Base-by-base conservation (phyloP, 768 basidiomycete species). In the Leucocoprinus leucothites region DNA sequence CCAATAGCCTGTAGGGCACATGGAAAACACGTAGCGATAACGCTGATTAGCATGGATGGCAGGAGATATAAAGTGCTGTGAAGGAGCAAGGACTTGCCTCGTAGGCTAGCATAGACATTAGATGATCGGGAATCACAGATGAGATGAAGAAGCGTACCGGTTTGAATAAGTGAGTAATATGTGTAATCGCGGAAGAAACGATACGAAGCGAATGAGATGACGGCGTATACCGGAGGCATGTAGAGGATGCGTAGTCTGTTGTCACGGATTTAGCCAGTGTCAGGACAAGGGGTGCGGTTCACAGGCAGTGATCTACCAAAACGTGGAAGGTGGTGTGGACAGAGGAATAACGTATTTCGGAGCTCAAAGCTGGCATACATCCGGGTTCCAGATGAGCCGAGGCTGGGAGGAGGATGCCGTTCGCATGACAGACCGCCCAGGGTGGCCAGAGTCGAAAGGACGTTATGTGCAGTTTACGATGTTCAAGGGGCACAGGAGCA, bases 171-270 rank as follows among this genome's bases (percentile, higher is more conserved):
- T 8, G 77, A 78, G 50, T 78, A 77, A 59, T 73, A 71, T 22
- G 69, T 90, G 64, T 90, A 94, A 55, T 80, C 72, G 36, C 90
- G 81, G 74, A 90, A 94, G 71, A 73, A 94, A 1, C 92, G 82
- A 63, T 91, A 95, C 24, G 89, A 89, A 61, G 90, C 81, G 73
- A 94, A 95, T 1, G 90, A 91, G 47, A 94, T 82, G 58, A 93
- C 71, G 24, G 86, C 86, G 66, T 89, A 93, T 41, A 93, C 76
- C 1, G 84, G 81, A 1, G 91, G 91, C 90, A 94, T 89, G 62
- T 90, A 91, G 59, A 93, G 64, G 44, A 93, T 83, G 56, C 91
- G 84, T n/a, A 91, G 62, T 56, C 87, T 90, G 64, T 13, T 38
- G 11, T 24, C 48, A 28, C 36, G 38, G n/a, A 7, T 26, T 52